Evolutionary conservation across 148 eudicot species (phyloP).

Genomic region (Vaccinium corymbosum): DNA sequence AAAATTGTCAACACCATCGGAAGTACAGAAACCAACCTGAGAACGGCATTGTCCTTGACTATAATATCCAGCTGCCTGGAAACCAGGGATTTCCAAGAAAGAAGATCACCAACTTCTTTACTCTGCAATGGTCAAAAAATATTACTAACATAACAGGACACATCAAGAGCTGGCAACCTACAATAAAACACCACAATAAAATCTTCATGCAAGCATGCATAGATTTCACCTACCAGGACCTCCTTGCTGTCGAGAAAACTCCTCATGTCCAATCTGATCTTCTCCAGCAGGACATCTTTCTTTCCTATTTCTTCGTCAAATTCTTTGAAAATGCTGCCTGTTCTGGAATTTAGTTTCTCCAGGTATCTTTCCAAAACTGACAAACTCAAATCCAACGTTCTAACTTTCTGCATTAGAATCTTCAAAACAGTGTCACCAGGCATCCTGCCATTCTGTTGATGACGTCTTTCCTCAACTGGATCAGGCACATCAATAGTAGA

Average conservation of each 20-base stretch:
- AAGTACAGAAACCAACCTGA: slow-evolving; percentile 56
- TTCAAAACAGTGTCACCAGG: slow-evolving; percentile 97
- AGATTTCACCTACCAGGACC: slow-evolving; percentile 50
- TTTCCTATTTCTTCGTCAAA: slow-evolving; percentile 67
- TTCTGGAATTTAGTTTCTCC: slow-evolving; percentile 78
- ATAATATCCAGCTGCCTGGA: slow-evolving; percentile 64
- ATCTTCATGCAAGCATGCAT: neutral
- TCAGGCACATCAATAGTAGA: slow-evolving; percentile 38
- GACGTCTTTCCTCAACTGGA: slow-evolving; percentile 67
- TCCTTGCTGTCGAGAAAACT: slow-evolving; percentile 56
- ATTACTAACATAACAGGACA: neutral
- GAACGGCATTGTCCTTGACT: slow-evolving; percentile 50
- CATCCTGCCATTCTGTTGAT: slow-evolving; percentile 75
- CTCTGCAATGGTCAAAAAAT: slow-evolving; percentile 40
- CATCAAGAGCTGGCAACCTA: neutral
- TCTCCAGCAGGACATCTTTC: slow-evolving; percentile 55
- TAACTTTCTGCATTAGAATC: slow-evolving; percentile 93
- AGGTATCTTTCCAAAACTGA: slow-evolving; percentile 82
- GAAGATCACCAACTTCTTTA: slow-evolving; percentile 69
- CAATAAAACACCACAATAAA: neutral
- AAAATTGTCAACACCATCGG: neutral
- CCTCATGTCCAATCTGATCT: slow-evolving; percentile 55
- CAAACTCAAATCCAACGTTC: slow-evolving; percentile 74
- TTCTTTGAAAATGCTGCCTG: slow-evolving; percentile 67
- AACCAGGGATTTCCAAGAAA: slow-evolving; percentile 79